Evolutionary conservation across 2,329 filamentous ascomycete genomes (phyloP).

Genomic region (Apiospora saccharicola): DNA sequence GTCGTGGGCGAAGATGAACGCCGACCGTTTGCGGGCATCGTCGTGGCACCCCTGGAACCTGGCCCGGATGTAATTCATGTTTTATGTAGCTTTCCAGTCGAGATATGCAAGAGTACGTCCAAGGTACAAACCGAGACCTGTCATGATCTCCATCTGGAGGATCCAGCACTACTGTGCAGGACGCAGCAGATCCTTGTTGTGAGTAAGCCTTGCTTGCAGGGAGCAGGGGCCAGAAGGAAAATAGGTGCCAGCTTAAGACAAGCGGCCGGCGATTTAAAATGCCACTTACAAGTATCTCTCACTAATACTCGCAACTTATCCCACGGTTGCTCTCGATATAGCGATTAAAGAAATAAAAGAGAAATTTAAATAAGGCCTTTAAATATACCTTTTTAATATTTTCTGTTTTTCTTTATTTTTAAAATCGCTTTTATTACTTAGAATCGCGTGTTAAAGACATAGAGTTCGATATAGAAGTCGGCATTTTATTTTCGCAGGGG

Average conservation of each 20-base stretch:
- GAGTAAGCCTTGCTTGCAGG: constrained; percentile 18
- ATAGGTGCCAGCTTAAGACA: constrained; percentile 9
- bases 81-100: constrained; percentile 1
- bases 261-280: too few relatives aligned
- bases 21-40: constrained; percentile 10
- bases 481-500: too few relatives aligned
- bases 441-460: too few relatives aligned
- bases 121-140: constrained; percentile 15
- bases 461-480: too few relatives aligned
- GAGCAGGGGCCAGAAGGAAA: constrained; percentile 6
- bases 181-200: constrained; percentile 8
- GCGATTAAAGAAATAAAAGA: too few relatives aligned
- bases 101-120: constrained; percentile 12
- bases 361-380: too few relatives aligned
- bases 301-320: too few relatives aligned
- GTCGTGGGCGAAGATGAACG: background rate
- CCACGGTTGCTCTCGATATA: too few relatives aligned
- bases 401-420: too few relatives aligned
- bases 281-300: too few relatives aligned
- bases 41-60: background rate
- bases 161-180: background rate
- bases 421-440: too few relatives aligned
- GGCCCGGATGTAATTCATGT: background rate
- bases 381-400: too few relatives aligned
- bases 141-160: constrained; percentile 6